These are phyloP conservation scores for Beauveria sp. DNA, from an alignment of 2,329 filamentous ascomycete species.

Conservation along the genomic window DNA sequence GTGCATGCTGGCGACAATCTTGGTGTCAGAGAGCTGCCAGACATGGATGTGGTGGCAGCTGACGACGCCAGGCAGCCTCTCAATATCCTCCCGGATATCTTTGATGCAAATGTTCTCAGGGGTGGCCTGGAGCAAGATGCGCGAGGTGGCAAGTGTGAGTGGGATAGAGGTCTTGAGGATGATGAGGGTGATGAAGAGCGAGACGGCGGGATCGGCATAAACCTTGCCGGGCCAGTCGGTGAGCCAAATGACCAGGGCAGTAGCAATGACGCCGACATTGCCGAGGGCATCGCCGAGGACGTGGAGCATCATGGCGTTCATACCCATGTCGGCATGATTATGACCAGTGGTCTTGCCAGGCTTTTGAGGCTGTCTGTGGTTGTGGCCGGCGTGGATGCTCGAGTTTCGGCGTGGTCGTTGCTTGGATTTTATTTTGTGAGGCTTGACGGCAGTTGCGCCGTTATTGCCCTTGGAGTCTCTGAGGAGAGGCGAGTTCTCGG, in stretches of 20 bases:
- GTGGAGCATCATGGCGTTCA: conserved; percentile 75
- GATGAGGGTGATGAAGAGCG: conserved; percentile 82
- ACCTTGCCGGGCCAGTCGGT: conserved; percentile 72
- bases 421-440: conserved; percentile 17
- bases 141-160: conserved; percentile 69
- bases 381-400: conserved; percentile 61
- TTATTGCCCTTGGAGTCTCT: conserved; percentile 28
- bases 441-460: conserved; percentile 17
- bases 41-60: conserved; percentile 95
- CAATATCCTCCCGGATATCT: conserved; percentile 88
- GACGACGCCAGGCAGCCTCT: conserved; percentile 73
- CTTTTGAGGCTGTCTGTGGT: conserved; percentile 69
- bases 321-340: conserved; percentile 84
- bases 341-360: conserved; percentile 57
- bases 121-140: conserved; percentile 89
- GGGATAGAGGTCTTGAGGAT: conserved; percentile 69
- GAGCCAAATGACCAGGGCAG: conserved; percentile 85
- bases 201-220: conserved; percentile 88
- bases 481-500: conserved; percentile 41
- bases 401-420: conserved; percentile 37
- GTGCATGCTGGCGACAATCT: conserved; percentile 87
- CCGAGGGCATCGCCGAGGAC: conserved; percentile 78
- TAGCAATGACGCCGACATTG: conserved; percentile 77
- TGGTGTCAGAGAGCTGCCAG: conserved; percentile 94
- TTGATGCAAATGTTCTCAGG: conserved; percentile 81